Percentiles rank a stretch among this genome's conserved stretches.
These are phyloP conservation scores for Parastagonospora avenae DNA, from an alignment of 2,329 filamentous ascomycete genomes.

Conservation along the genomic window DNA sequence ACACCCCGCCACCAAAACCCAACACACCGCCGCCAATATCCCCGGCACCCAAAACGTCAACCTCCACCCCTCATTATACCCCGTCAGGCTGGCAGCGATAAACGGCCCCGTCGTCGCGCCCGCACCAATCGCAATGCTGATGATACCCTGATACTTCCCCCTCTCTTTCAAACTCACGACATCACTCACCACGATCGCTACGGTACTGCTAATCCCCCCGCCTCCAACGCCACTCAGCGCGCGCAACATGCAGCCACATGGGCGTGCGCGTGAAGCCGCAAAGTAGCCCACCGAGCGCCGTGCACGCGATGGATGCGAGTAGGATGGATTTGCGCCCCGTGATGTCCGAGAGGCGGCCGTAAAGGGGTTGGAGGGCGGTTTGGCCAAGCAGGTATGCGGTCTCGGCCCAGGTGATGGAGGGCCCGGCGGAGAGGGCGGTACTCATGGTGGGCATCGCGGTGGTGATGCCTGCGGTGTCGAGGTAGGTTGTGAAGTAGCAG, in stretches of 20 bases:
- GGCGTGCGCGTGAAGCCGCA: constrained; percentile 28
- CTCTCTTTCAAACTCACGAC: constrained; percentile 33
- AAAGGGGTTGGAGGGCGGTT: constrained; percentile 1
- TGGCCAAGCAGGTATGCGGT: constrained; percentile 2
- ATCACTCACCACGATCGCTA: constrained; percentile 38
- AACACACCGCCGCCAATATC: background rate
- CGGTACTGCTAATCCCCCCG: constrained; percentile 32
- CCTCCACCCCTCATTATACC: constrained; percentile 6
- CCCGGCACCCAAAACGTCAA: background rate
- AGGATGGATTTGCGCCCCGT: constrained; percentile 3
- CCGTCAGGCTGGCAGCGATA: constrained; percentile 5
- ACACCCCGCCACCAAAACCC: background rate
- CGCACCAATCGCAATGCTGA: constrained; percentile 6
- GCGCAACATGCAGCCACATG: constrained; percentile 31
- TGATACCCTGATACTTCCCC: constrained; percentile 37
- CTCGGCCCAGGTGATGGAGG: constrained; percentile 5
- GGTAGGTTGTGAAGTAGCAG: constrained; percentile 5
- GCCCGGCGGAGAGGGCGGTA: constrained; percentile 1
- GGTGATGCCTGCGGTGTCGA: constrained; percentile 5
- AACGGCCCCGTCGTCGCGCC: constrained; percentile 8
- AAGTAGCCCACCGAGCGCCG: constrained; percentile 22
- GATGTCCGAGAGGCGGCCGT: constrained; percentile 7
- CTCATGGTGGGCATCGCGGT: constrained; percentile 7
- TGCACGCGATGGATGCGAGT: background rate
- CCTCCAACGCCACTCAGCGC: constrained; percentile 35